These are phyloP conservation scores for Jasminum sambac DNA, from an alignment of 257 asterid species.

Conservation along the genomic window DNA sequence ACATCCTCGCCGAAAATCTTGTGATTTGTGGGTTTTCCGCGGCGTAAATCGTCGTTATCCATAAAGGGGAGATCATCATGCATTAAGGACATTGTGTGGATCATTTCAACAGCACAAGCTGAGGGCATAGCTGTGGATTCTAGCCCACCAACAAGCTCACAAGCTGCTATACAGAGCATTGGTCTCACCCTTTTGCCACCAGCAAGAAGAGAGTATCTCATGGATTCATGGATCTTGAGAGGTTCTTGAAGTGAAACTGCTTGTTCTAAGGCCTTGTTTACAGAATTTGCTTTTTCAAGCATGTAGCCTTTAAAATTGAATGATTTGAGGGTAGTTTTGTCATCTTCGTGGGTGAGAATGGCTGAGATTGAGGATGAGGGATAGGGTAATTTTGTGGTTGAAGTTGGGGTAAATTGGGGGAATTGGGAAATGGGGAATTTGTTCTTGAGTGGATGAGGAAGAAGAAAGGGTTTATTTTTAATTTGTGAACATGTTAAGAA, in stretches of 20 bases:
- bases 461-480: constrained; percentile 4
- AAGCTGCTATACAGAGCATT: constrained; percentile 57
- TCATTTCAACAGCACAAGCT: constrained; percentile 71
- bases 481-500: constrained; percentile 18
- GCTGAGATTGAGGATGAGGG: constrained; percentile 19
- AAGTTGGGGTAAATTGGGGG: neutral
- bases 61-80: constrained; percentile 75
- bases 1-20: constrained; percentile 53
- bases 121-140: constrained; percentile 55
- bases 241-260: constrained; percentile 43
- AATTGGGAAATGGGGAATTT: constrained; percentile 21
- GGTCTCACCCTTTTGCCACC: constrained; percentile 69
- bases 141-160: constrained; percentile 57
- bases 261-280: constrained; percentile 49
- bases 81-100: constrained; percentile 65
- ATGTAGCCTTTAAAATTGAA: constrained; percentile 46
- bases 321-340: neutral
- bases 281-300: constrained; percentile 38
- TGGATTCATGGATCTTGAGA: constrained; percentile 47
- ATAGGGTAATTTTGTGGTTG: constrained; percentile 14
- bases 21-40: constrained; percentile 64
- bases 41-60: constrained; percentile 62
- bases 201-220: constrained; percentile 67
- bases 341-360: constrained; percentile 19
- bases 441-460: constrained; percentile 27